Evolutionary conservation across 129 eudicot genomes (phyloP).

Genomic region (Flaveria trinervia): DNA sequence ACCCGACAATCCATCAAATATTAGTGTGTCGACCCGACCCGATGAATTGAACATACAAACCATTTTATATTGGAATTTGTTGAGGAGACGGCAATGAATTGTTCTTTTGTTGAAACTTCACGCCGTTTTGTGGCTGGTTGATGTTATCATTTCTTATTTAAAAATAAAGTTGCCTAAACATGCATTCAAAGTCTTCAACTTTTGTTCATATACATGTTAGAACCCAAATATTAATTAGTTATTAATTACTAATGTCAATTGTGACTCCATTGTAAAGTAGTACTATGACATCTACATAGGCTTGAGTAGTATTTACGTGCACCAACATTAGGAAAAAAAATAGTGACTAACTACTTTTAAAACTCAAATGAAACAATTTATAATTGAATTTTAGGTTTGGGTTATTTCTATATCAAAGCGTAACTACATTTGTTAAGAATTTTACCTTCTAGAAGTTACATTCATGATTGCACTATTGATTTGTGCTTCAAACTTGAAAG

Average conservation of each 20-base stretch:
- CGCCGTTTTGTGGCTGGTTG: constrained; percentile 14
- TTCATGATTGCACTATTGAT: background rate
- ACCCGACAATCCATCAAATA: too few relatives aligned
- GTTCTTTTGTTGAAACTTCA: constrained; percentile 4
- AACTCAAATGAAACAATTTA: background rate
- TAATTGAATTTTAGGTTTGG: background rate
- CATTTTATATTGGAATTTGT: too few relatives aligned
- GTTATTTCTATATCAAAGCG: background rate
- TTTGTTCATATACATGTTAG: constrained; percentile 2
- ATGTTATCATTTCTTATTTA: constrained; percentile 24
- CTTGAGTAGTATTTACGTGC: background rate
- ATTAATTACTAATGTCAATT: background rate
- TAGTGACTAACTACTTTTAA: background rate
- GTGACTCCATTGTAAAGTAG: background rate
- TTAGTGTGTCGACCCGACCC: too few relatives aligned
- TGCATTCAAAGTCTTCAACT: constrained; percentile 14
- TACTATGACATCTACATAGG: background rate
- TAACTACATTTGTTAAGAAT: background rate
- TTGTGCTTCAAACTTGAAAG: background rate
- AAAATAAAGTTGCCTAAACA: background rate
- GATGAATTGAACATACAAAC: too few relatives aligned
- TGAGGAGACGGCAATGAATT: background rate
- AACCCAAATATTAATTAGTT: background rate
- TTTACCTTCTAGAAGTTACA: background rate
- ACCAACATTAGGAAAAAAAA: background rate